Conservation (phyloP, 495 filamentous ascomycete species). For the Penicillium lagena region DNA sequence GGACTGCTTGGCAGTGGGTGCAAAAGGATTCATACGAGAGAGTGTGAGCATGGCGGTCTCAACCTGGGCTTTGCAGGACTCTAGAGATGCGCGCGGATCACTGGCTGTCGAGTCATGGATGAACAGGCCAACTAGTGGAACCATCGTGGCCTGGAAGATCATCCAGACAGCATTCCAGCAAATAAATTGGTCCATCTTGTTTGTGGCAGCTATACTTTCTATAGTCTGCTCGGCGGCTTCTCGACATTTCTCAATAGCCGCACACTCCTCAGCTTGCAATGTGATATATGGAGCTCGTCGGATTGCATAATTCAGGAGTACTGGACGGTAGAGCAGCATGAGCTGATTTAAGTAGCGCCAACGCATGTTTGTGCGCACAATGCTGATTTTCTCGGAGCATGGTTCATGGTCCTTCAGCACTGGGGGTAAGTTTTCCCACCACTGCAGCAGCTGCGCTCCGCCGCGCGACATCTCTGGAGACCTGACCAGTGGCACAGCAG, state of each 20-base stretch:
- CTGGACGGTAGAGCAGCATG: conserved; percentile 64
- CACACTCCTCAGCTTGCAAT: conserved; percentile 51
- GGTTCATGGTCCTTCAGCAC: conserved; percentile 57
- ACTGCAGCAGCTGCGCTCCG: conserved; percentile 55
- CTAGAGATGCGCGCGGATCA: conserved; percentile 40
- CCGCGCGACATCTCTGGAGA: conserved; percentile 50
- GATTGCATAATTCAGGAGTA: conserved; percentile 58
- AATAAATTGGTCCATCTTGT: conserved; percentile 59
- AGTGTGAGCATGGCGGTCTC: conserved; percentile 59
- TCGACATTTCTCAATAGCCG: conserved; percentile 56
- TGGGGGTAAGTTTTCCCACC: conserved; percentile 59
- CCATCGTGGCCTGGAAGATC: conserved; percentile 68
- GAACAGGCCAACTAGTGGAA: conserved; percentile 60
- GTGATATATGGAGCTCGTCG: conserved; percentile 47
- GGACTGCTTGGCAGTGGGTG: conserved; percentile 55
- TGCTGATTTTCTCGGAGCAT: conserved; percentile 58
- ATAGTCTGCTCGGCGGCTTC: conserved; percentile 58
- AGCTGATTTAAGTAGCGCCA: conserved; percentile 69
- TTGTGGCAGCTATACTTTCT: conserved; percentile 54
- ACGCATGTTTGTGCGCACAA: conserved; percentile 64
- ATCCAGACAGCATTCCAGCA: conserved; percentile 77
- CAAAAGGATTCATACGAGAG: conserved; percentile 58
- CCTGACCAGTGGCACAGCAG: conserved; percentile 52
- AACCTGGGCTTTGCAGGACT: conserved; percentile 38
- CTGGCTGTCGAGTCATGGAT: conserved; percentile 25